Base-by-base conservation (phyloP, 1,284 basidiomycete genomes). In the Cerioporus squamosus region DNA sequence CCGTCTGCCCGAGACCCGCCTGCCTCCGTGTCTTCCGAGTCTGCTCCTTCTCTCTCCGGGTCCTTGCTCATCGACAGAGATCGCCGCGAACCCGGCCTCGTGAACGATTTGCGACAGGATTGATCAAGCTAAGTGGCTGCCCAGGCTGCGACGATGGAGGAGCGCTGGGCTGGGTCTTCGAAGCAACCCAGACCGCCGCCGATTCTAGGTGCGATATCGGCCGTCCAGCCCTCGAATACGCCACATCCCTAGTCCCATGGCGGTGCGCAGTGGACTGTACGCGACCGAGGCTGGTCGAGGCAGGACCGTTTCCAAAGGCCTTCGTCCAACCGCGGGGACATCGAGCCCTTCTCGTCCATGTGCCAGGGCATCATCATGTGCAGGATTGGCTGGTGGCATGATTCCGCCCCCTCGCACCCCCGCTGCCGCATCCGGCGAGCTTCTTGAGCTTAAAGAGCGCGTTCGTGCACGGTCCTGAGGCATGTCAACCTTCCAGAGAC, bases 361-460 rank as follows among this genome's bases (percentile, higher is more conserved):
- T 22, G 31, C 31, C 33, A 38, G 23, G 36, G 14, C 38, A 29
- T 5, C 6, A 9, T 29, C 39, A n/a, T 29, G 20, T 26, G 33
- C 33, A 12, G 36, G 36, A 51, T 51, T 51, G 38, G 49, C 38
- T 40, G 20, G n/a, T 40, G 29, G 36, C 40, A 33, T 31, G 22
- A 24, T 12, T 14, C 47, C 52, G 26, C 24, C 14, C 38, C 3
- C 43, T 15, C 36, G 57, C 18, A 17, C 14, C 49, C 38, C 31
- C 31, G 12, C 53, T 53, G 48, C 54, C 51, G 6, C 26, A 46
- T 53, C 17, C n/a, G 43, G 59, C 22, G 31, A 5, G 22, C 51
- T 57, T 60, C 59, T 22, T 51, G 47, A 53, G 45, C 29, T 50
- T 54, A 31, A 29, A 51, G 48, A 17, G 38, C 12, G 31, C 18